Evolutionary conservation across 2,329 filamentous ascomycete species (phyloP), one percentile per base, ranked within the genome.

Genomic region (Aspergillus hiratsukae): DNA sequence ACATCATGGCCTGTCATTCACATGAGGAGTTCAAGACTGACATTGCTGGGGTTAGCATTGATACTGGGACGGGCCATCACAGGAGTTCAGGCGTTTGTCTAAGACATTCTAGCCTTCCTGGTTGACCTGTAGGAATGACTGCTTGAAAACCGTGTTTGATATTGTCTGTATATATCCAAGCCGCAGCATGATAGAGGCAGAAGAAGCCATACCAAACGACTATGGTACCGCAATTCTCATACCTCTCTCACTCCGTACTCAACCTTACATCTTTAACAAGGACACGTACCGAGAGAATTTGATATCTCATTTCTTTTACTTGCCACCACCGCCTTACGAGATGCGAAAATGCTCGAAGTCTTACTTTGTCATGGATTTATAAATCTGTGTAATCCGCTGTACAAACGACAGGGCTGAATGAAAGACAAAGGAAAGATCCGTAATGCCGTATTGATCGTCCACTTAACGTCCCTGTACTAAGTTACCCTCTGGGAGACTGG

Each of bases 61-160:
- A 88, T 89, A 66, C 69, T 89, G 51, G 86, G 87, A 54, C 79
- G 86, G 60, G 86, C 85, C 14, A 88, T 89, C 57, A 87, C 85
- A 37, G 88, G 90, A 23, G 77, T 93, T 25, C 90, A 94, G 74
- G 90, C 89, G 7, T 94, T 94, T 78, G 86, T 84, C 54, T 90
- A 77, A 75, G 54, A 51, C 14, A 27, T 27, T 43, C n/a, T 43
- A 10, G 40, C 40, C 31, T 54, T 29, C 14, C 7, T 21, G 31
- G 19, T 5, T 43, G 27, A 27, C 9, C 21, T 55, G 19, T 53
- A 41, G 9, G 45, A 29, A 31, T 48, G 48, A 52, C 21, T 35
- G 48, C 40, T 19, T 43, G 21, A 10, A 7, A 43, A 43, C 40
- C 40, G 21, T 35, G 11, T 35, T 35, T 35, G 11, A 35, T 35